Percentiles rank a stretch among this genome's conserved stretches.
These are phyloP conservation scores for Chaetoscypha palmicola DNA, from an alignment of 2,329 filamentous ascomycete genomes.

Conservation along the genomic window DNA sequence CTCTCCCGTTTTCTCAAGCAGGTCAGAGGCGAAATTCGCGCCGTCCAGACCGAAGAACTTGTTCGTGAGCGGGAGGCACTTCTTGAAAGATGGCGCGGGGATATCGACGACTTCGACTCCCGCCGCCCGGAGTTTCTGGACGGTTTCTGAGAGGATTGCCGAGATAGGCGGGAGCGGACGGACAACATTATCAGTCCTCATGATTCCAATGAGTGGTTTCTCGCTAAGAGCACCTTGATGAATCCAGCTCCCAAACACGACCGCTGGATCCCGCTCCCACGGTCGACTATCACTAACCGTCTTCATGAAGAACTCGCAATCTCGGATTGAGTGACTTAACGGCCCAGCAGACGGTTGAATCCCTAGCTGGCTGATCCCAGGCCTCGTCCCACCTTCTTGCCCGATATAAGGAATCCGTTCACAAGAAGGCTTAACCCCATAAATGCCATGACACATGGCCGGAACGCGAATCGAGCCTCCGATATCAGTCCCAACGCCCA, in stretches of 20 bases:
- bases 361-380: constrained; percentile 44
- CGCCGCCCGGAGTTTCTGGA: constrained; percentile 32
- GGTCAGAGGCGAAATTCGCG: constrained; percentile 46
- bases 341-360: constrained; percentile 42
- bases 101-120: constrained; percentile 54
- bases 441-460: constrained; percentile 45
- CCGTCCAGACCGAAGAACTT: constrained; percentile 54
- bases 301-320: constrained; percentile 2
- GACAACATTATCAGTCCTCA: constrained; percentile 42
- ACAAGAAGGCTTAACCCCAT: constrained; percentile 42
- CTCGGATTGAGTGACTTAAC: constrained; percentile 40
- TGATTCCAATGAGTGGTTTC: constrained; percentile 39
- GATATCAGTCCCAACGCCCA: constrained; percentile 59
- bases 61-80: constrained; percentile 50
- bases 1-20: constrained; percentile 48
- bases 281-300: constrained; percentile 45
- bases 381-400: constrained; percentile 41
- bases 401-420: constrained; percentile 37
- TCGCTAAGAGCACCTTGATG: constrained; percentile 22
- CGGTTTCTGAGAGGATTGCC: constrained; percentile 40
- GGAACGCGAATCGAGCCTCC: constrained; percentile 39
- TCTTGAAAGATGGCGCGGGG: constrained; percentile 45
- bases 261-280: constrained; percentile 40
- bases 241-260: constrained; percentile 37
- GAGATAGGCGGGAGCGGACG: constrained; percentile 45